These are phyloP conservation scores for Suillus alpinus DNA, from an alignment of 768 basidiomycete species.

Conservation along the genomic window DNA sequence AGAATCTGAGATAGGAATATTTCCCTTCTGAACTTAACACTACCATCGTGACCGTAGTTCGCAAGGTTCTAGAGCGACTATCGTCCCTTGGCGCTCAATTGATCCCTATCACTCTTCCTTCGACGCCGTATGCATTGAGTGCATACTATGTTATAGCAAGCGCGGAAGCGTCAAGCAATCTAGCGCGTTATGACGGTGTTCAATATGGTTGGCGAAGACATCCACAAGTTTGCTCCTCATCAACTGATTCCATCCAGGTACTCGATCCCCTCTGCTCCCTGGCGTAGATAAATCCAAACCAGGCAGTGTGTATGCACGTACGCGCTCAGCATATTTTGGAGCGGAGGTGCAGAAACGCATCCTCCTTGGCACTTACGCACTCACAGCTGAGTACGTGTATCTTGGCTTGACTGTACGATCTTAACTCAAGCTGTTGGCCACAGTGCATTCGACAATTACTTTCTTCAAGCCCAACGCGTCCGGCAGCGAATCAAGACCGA, in stretches of 20 bases:
- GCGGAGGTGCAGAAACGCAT: conserved; percentile 84
- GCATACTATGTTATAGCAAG: conserved; percentile 96
- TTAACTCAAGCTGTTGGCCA: neutral
- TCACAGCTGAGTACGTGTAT: conserved; percentile 79
- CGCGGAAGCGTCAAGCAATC: conserved; percentile 90
- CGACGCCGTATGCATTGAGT: conserved; percentile 70
- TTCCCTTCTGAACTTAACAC: conserved; percentile 68
- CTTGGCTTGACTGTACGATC: neutral
- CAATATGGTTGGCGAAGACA: conserved; percentile 61
- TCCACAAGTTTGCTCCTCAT: neutral
- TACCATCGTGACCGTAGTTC: conserved; percentile 43
- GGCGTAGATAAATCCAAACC: conserved; percentile 47
- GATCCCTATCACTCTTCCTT: conserved; percentile 71
- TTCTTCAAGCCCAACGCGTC: conserved; percentile 85
- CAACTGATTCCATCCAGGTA: conserved; percentile 36
- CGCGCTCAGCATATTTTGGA: conserved; percentile 75
- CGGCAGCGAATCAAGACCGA: conserved; percentile 70
- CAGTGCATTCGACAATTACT: conserved; percentile 98
- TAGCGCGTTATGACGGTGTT: conserved; percentile 87
- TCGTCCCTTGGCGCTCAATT: conserved; percentile 59
- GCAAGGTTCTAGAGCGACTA: conserved; percentile 42
- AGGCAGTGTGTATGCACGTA: conserved; percentile 58
- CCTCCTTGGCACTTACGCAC: conserved; percentile 84
- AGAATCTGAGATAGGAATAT: conserved; percentile 52
- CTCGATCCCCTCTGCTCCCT: conserved; percentile 42